These are phyloP conservation scores for Scheffersomyces cryptocercus DNA, from an alignment of 1,139 yeast species.

Conservation along the genomic window DNA sequence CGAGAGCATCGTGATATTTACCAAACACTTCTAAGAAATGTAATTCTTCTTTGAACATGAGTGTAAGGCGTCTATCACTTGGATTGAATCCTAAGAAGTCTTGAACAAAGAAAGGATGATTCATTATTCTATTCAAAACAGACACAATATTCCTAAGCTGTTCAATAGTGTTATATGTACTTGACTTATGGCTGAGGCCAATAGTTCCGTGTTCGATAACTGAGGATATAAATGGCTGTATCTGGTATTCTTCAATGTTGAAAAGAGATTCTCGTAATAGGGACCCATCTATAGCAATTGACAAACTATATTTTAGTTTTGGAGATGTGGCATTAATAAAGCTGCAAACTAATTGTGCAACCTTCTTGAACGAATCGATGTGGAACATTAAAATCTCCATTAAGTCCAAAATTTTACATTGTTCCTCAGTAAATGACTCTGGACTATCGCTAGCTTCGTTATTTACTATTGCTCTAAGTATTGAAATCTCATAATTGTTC, in stretches of 20 bases:
- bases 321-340: not conserved
- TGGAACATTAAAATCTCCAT: slow-evolving; percentile 19
- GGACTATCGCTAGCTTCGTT: slow-evolving; percentile 16
- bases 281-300: not conserved
- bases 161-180: too few relatives aligned
- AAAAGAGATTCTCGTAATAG: not conserved
- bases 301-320: not conserved
- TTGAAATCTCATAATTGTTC: slow-evolving; percentile 15
- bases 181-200: too few relatives aligned
- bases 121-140: too few relatives aligned
- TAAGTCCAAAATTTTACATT: slow-evolving; percentile 17
- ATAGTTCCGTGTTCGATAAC: not conserved
- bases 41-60: slow-evolving; percentile 14
- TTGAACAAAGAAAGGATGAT: too few relatives aligned
- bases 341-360: not conserved
- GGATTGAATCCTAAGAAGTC: not conserved
- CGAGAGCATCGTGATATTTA: slow-evolving; percentile 9
- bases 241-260: not conserved
- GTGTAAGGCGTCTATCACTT: not conserved
- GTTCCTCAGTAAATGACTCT: slow-evolving; percentile 16
- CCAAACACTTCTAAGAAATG: slow-evolving; percentile 13
- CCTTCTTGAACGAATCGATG: slow-evolving; percentile 10
- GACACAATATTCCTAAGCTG: too few relatives aligned
- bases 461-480: slow-evolving; percentile 14
- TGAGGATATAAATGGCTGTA: not conserved